Conservation (phyloP, 768 basidiomycete genomes). For the Amyloporia xantha region DNA sequence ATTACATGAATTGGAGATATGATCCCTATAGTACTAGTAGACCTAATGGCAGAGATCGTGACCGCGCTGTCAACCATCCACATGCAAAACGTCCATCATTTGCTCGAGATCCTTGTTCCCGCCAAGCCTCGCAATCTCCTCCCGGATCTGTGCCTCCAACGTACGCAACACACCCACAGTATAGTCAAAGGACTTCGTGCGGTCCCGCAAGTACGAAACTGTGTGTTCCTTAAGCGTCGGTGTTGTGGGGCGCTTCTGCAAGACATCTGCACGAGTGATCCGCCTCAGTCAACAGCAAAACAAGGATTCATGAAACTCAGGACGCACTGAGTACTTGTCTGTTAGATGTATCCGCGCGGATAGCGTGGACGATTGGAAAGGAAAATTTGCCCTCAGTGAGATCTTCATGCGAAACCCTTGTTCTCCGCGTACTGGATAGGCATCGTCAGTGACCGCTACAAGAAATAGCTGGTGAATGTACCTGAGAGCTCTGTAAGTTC, state of each 20-base stretch:
- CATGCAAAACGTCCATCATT: slow-evolving; percentile 45
- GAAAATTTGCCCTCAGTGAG: slow-evolving; percentile 97
- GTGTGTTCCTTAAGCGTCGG: slow-evolving; percentile 76
- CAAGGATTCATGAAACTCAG: no score
- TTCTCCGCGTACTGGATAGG: slow-evolving; percentile 73
- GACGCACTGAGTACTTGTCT: slow-evolving; percentile 76
- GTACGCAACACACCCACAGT: slow-evolving; percentile 61
- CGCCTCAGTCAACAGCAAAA: no score
- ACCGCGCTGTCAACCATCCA: slow-evolving; percentile 11
- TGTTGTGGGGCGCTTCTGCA: slow-evolving; percentile 81
- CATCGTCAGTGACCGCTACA: no score
- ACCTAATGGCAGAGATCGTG: background rate
- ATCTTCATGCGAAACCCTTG: slow-evolving; percentile 90
- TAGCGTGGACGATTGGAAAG: slow-evolving; percentile 89
- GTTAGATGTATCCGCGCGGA: slow-evolving; percentile 71
- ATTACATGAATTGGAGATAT: background rate
- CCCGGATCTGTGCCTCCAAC: slow-evolving; percentile 62
- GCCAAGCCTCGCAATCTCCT: slow-evolving; percentile 69
- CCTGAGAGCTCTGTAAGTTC: slow-evolving; percentile 86
- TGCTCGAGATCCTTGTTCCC: slow-evolving; percentile 62
- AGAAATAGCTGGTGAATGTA: slow-evolving; percentile 32
- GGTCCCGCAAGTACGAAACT: slow-evolving; percentile 36
- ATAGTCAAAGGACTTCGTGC: slow-evolving; percentile 84
- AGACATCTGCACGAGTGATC: slow-evolving; percentile 52
- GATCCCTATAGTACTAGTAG: background rate